These are phyloP conservation scores for Crucibulum cyathiforme DNA, from an alignment of 1,284 basidiomycete genomes.

Conservation along the genomic window DNA sequence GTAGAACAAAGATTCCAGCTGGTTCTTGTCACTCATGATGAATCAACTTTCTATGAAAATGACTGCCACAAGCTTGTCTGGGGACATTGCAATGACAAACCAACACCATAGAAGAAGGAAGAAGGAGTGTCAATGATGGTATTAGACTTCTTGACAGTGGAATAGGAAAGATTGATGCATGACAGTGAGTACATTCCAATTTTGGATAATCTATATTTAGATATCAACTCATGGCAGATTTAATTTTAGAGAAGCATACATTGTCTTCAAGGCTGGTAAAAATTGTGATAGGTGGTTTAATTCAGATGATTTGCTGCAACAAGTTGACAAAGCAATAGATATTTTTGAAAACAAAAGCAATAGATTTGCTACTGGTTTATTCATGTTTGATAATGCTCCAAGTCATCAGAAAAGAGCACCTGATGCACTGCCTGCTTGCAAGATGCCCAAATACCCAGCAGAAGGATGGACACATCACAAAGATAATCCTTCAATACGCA, in stretches of 20 bases:
- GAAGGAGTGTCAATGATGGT: constrained; percentile 42
- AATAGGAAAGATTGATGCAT: constrained; percentile 32
- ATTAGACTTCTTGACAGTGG: constrained; percentile 37
- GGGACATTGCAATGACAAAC: constrained; percentile 20
- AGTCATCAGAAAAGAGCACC: constrained; percentile 38
- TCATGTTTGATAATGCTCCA: constrained; percentile 45
- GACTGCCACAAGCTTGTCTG: constrained; percentile 37
- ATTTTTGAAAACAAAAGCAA: constrained; percentile 38
- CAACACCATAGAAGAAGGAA: constrained; percentile 29
- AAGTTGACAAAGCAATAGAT: constrained; percentile 36
- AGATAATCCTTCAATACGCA: constrained; percentile 27
- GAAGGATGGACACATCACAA: constrained; percentile 25
- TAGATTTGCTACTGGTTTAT: constrained; percentile 30
- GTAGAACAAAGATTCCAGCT: constrained; percentile 21
- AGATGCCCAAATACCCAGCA: constrained; percentile 37
- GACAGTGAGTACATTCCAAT: constrained; percentile 25
- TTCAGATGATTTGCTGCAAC: constrained; percentile 29
- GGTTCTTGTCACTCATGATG: constrained; percentile 40
- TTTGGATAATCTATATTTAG: not conserved
- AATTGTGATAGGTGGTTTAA: constrained; percentile 40
- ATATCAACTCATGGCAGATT: not conserved
- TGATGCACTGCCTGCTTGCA: constrained; percentile 36
- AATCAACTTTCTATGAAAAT: constrained; percentile 48
- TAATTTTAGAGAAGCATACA: constrained; percentile 22
- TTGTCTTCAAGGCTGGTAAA: constrained; percentile 40